Evolutionary conservation across 164 flowering plant genomes (phyloP).

Genomic region (Piper betle): DNA sequence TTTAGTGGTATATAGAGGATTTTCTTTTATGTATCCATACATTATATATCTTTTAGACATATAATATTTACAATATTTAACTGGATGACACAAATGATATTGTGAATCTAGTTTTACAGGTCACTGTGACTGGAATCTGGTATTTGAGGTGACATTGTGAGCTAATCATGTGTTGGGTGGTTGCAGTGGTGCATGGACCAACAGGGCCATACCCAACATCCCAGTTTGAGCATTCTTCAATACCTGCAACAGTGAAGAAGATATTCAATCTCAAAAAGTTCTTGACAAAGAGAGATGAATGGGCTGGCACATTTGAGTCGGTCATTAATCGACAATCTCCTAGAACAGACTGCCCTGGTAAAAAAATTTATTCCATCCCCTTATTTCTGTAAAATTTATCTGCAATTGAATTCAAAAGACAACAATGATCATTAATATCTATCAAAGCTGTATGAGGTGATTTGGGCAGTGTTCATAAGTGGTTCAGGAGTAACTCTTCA

Average conservation of each 20-base stretch:
- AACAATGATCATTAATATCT: not conserved
- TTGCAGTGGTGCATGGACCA: conserved; percentile 68
- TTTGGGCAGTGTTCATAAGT: not conserved
- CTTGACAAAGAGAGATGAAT: conserved; percentile 72
- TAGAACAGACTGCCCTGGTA: conserved; percentile 84
- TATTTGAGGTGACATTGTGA: not conserved
- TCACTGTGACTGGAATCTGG: not conserved
- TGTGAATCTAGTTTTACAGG: not conserved
- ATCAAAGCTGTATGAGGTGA: not conserved
- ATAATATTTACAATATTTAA: too few species aligned
- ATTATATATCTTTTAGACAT: too few species aligned
- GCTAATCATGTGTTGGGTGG: not conserved
- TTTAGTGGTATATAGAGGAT: too few species aligned
- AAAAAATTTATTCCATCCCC: not conserved
- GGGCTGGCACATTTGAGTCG: conserved; percentile 80
- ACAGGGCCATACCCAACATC: conserved; percentile 65
- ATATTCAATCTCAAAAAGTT: conserved; percentile 54
- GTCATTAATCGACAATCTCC: conserved; percentile 44
- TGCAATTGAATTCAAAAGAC: conserved; percentile 15
- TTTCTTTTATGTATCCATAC: too few species aligned
- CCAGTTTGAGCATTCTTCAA: conserved; percentile 79
- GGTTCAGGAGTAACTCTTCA: too few species aligned
- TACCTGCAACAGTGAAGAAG: conserved; percentile 80
- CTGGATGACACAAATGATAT: not conserved
- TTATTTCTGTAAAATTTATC: not conserved